Evolutionary conservation across 176 grass and related monocot genomes (phyloP).

Genomic region (Hordeum vulgare): DNA sequence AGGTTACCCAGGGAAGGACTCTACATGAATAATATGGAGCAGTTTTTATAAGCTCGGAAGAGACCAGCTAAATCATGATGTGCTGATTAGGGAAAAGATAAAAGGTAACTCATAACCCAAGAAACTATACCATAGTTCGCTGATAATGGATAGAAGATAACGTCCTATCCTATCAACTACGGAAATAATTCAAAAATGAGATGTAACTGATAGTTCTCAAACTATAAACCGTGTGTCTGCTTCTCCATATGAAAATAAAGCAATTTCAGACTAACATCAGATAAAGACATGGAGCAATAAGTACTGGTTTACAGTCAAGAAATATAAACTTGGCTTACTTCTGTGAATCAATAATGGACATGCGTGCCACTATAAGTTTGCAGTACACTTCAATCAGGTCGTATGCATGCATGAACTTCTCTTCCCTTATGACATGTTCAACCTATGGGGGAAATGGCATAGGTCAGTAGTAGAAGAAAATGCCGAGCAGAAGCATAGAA

Average conservation of each 20-base stretch:
- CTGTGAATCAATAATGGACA: slow-evolving; percentile 90
- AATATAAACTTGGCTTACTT: slow-evolving; percentile 45
- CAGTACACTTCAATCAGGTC: slow-evolving; percentile 91
- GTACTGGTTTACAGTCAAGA: slow-evolving; percentile 5
- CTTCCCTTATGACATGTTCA: slow-evolving; percentile 97
- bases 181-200: neutral
- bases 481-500: neutral
- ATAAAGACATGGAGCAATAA: slow-evolving; percentile 4
- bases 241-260: neutral
- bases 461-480: neutral
- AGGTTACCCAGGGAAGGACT: neutral
- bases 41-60: neutral
- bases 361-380: slow-evolving; percentile 82
- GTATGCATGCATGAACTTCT: slow-evolving; percentile 87
- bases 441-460: slow-evolving; percentile 38
- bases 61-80: neutral
- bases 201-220: neutral
- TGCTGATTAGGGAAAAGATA: neutral
- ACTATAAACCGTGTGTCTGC: neutral
- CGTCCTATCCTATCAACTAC: neutral
- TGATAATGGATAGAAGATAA: neutral
- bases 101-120: neutral
- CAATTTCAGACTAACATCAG: neutral
- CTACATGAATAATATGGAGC: neutral
- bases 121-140: neutral